phyloP scores from a whole-genome alignment of 805 yeast species.

The Metschnikowia picachoensis region DNA sequence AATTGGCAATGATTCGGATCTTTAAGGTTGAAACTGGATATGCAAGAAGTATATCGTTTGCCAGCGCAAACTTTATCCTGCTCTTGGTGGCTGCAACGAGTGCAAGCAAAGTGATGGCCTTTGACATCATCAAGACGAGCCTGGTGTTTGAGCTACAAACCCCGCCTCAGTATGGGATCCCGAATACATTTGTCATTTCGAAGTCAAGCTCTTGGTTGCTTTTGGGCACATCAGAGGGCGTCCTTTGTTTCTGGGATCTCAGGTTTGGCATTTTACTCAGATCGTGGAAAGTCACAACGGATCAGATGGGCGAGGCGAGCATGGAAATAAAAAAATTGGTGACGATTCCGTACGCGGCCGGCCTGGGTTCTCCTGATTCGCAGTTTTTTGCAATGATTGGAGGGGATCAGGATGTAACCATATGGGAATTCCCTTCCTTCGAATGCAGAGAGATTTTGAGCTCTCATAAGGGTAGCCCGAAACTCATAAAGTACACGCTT shows the following conservation, averaged over 20 bases:
- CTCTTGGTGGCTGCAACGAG: conserved; percentile 51
- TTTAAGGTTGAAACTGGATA: conserved; percentile 30
- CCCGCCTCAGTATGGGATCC: conserved; percentile 62
- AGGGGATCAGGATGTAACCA: conserved; percentile 59
- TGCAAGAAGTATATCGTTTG: conserved; percentile 43
- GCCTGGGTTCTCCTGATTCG: background rate
- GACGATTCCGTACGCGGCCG: conserved; percentile 34
- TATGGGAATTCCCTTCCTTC: conserved; percentile 71
- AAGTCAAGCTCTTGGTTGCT: conserved; percentile 56
- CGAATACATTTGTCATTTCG: conserved; percentile 58
- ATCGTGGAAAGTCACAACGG: conserved; percentile 56
- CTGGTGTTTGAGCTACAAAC: conserved; percentile 41
- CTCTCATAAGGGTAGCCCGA: conserved; percentile 19
- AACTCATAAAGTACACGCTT: conserved; percentile 22
- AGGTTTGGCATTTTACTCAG: conserved; percentile 59
- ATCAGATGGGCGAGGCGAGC: conserved; percentile 16
- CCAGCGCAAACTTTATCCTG: conserved; percentile 37
- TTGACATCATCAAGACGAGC: conserved; percentile 60
- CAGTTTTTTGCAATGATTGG: conserved; percentile 53
- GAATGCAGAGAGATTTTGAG: conserved; percentile 46
- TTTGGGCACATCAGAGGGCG: conserved; percentile 72
- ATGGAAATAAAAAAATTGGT: conserved; percentile 47
- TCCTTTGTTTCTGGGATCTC: conserved; percentile 77
- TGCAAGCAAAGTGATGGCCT: conserved; percentile 43
- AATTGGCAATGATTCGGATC: conserved; percentile 17